Percentiles rank a stretch among this genome's conserved stretches.
phyloP scores from a whole-genome alignment of 768 basidiomycete genomes.

The Dendrothele bispora region DNA sequence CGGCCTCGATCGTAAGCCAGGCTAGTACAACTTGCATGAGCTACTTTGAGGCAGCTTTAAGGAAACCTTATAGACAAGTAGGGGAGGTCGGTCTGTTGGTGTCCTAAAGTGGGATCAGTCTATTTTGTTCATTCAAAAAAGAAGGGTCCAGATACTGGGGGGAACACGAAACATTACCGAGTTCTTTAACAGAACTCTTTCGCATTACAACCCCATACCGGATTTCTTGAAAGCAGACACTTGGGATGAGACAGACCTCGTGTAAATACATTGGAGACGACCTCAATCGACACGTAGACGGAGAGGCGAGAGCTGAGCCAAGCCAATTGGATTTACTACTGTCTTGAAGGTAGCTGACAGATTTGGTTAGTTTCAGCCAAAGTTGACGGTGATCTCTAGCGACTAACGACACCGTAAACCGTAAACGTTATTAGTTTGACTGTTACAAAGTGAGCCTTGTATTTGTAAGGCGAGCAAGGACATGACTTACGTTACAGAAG shows the following conservation, averaged over 20 bases:
- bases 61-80: neutral
- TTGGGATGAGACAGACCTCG: no score
- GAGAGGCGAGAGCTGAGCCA: no score
- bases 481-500: conserved; percentile 98
- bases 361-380: no score
- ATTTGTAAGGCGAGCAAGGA: conserved; percentile 99
- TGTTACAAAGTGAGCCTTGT: conserved; percentile 98
- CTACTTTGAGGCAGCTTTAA: neutral
- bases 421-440: conserved; percentile 98
- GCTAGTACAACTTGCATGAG: conserved; percentile 33
- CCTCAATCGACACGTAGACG: no score
- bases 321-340: conserved; percentile 98
- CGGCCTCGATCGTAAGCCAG: conserved; percentile 98
- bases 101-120: no score
- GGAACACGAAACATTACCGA: conserved; percentile 98
- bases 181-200: conserved; percentile 98
- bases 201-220: conserved; percentile 95
- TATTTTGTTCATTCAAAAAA: no score
- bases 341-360: no score
- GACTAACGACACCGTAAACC: conserved; percentile 99
- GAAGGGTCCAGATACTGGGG: conserved; percentile 95
- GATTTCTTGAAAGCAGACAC: no score
- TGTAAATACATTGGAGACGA: no score
- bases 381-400: conserved; percentile 96
- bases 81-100: conserved; percentile 87